These are phyloP conservation scores for Botrytis elliptica DNA, from an alignment of 2,329 filamentous ascomycete genomes.

Conservation along the genomic window DNA sequence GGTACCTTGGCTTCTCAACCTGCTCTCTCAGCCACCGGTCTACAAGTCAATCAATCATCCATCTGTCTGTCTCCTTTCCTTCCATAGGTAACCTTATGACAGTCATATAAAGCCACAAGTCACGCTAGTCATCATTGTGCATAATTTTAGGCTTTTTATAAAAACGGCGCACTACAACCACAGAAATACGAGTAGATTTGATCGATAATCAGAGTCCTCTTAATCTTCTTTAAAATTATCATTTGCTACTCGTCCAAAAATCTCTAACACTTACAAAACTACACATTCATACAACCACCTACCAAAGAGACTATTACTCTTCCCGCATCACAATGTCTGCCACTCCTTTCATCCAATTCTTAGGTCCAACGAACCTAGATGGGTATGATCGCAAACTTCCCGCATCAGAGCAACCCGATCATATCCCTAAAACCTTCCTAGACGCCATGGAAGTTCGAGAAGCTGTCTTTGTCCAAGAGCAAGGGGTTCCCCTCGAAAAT, in stretches of 20 bases:
- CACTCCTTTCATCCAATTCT: conserved; percentile 37
- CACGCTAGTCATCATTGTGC: background rate
- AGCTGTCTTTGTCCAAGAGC: conserved; percentile 60
- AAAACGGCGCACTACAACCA: background rate
- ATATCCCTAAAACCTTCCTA: conserved; percentile 56
- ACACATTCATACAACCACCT: background rate
- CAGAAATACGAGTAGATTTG: background rate
- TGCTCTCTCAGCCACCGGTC: too few relatives aligned
- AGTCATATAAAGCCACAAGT: background rate
- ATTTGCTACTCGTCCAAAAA: background rate
- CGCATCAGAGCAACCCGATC: conserved; percentile 46
- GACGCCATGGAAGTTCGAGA: conserved; percentile 64
- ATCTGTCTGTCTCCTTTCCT: background rate
- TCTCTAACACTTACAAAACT: background rate
- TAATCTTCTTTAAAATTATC: background rate
- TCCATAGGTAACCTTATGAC: background rate
- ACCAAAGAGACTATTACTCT: background rate
- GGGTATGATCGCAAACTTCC: conserved; percentile 46
- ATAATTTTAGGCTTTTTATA: background rate
- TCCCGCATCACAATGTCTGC: conserved; percentile 19
- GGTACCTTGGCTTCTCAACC: background rate
- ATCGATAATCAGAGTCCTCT: background rate
- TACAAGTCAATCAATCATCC: background rate
- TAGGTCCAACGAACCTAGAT: conserved; percentile 48
- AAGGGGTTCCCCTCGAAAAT: conserved; percentile 57